Evolutionary conservation across 139 green algal species (phyloP).

Genomic region (Pseudopediastrum boryanum): DNA sequence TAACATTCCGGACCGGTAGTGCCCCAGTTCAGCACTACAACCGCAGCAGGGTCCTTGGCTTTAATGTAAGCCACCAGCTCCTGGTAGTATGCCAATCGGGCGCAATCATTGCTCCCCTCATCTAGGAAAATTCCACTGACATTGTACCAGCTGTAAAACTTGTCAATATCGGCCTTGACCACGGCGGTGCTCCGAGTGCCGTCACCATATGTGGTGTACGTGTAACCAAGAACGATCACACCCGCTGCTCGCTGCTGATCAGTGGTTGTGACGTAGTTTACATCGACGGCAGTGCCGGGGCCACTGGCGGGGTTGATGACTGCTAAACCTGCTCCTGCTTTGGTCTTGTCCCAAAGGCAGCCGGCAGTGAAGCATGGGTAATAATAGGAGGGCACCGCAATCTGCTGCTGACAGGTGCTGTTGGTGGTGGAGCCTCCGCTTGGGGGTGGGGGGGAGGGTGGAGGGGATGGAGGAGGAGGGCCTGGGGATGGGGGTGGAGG

Average conservation of each 20-base stretch:
- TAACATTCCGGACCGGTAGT: slow-evolving; percentile 2
- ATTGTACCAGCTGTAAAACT: neutral
- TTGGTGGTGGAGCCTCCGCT: too few species aligned
- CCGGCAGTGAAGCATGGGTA: slow-evolving; percentile 3
- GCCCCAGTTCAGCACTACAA: slow-evolving; percentile 4
- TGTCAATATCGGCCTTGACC: neutral
- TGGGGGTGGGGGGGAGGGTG: too few species aligned
- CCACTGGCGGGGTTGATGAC: neutral
- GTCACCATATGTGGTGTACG: neutral
- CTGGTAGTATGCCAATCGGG: neutral
- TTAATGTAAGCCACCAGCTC: neutral
- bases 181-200: neutral
- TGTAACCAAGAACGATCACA: neutral
- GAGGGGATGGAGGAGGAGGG: too few species aligned
- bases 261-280: neutral
- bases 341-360: neutral
- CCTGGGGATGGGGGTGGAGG: too few species aligned
- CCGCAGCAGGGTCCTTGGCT: neutral
- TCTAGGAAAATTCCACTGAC: slow-evolving; percentile 4
- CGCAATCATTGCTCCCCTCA: neutral
- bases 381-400: neutral
- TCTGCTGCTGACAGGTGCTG: neutral
- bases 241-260: neutral
- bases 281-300: neutral
- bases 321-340: neutral